Conservation (phyloP, 257 asterid genomes). For the Solanum chmielewskii region DNA sequence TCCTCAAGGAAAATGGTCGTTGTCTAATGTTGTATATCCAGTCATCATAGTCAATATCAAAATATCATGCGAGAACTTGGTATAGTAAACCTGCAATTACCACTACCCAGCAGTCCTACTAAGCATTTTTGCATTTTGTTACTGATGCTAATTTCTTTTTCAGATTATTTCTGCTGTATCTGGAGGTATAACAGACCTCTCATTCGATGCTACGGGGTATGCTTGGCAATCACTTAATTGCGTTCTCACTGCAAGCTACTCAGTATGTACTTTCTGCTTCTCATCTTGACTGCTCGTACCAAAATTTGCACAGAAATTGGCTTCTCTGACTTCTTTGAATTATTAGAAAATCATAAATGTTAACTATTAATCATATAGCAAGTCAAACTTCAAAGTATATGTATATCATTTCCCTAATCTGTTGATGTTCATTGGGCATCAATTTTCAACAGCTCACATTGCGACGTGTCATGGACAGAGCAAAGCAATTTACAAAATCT, state of each 20-base stretch:
- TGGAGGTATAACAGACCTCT: constrained; percentile 42
- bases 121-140: background rate
- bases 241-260: constrained; percentile 39
- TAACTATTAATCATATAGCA: background rate
- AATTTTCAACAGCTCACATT: constrained; percentile 31
- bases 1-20: background rate
- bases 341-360: background rate
- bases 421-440: background rate
- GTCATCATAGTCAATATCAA: background rate
- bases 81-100: background rate
- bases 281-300: background rate
- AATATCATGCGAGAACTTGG: background rate
- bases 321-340: background rate
- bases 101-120: background rate
- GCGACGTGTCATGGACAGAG: constrained; percentile 41
- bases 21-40: background rate
- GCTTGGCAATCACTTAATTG: constrained; percentile 35
- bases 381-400: background rate
- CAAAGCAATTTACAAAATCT: constrained; percentile 32
- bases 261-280: constrained; percentile 15
- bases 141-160: background rate
- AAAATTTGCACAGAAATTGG: background rate
- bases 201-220: constrained; percentile 29
- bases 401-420: background rate
- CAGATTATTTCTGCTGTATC: constrained; percentile 35